Conservation (phyloP, 2,329 filamentous ascomycete species). For the Trichoderma citrinoviride region DNA sequence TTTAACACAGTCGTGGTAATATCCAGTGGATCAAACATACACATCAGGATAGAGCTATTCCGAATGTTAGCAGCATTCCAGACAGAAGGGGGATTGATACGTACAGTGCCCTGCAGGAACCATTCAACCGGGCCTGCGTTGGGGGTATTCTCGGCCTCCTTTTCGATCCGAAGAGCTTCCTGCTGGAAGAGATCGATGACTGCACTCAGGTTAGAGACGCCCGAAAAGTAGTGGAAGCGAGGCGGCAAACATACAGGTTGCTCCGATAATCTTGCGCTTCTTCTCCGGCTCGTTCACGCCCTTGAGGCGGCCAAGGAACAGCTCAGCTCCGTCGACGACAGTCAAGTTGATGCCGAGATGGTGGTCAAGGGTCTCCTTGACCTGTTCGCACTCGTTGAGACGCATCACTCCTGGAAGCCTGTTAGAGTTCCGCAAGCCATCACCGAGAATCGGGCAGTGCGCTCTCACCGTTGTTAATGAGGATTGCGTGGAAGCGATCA, state of each 20-base stretch:
- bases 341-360: slow-evolving; percentile 89
- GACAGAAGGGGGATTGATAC: background rate
- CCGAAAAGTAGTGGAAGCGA: background rate
- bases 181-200: slow-evolving; percentile 69
- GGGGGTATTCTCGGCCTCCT: slow-evolving; percentile 62
- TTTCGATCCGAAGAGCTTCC: slow-evolving; percentile 68
- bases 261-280: slow-evolving; percentile 89
- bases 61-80: background rate
- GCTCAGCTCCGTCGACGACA: slow-evolving; percentile 73
- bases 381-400: slow-evolving; percentile 76
- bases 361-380: slow-evolving; percentile 73
- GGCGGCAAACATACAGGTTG: slow-evolving; percentile 43
- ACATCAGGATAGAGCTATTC: slow-evolving; percentile 52
- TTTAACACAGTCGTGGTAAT: background rate
- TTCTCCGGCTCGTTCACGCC: slow-evolving; percentile 78
- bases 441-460: background rate
- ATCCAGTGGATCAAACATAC: background rate
- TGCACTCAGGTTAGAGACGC: slow-evolving; percentile 21
- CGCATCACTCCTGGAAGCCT: slow-evolving; percentile 53
- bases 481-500: slow-evolving; percentile 71
- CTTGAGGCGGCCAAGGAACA: slow-evolving; percentile 72
- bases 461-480: slow-evolving; percentile 70
- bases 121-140: slow-evolving; percentile 76
- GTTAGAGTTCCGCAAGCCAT: background rate
- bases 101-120: slow-evolving; percentile 72